Percentiles rank a stretch among this genome's conserved stretches.
Evolutionary conservation across 768 basidiomycete species (phyloP).

Genomic region (Mycena polygramma): DNA sequence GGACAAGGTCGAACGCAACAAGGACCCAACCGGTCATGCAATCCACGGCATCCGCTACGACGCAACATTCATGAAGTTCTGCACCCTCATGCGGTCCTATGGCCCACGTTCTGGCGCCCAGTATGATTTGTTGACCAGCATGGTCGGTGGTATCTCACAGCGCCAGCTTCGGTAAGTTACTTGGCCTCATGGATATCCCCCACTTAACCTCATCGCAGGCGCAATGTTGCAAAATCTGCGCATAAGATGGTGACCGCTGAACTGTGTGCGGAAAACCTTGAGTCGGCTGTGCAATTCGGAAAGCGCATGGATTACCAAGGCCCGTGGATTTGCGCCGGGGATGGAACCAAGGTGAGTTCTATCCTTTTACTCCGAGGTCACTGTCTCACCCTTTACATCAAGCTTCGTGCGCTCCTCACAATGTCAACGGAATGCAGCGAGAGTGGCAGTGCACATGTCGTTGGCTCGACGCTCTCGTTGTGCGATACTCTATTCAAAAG

Average conservation of each 20-base stretch:
- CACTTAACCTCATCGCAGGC: not conserved
- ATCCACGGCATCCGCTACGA: too few relatives aligned
- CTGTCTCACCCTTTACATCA: too few relatives aligned
- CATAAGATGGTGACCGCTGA: not conserved
- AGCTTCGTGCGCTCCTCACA: slow-evolving; percentile 1
- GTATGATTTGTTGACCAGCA: too few relatives aligned
- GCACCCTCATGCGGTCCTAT: too few relatives aligned
- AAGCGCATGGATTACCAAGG: slow-evolving; percentile 1
- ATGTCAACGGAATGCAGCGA: not conserved
- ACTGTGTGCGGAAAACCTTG: slow-evolving; percentile 1
- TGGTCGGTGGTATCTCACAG: too few relatives aligned
- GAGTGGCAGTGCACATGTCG: not conserved
- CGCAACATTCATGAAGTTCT: too few relatives aligned
- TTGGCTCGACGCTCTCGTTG: slow-evolving; percentile 3
- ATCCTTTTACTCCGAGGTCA: not conserved
- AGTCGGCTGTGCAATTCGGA: not conserved
- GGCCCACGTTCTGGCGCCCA: too few relatives aligned
- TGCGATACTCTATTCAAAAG: not conserved
- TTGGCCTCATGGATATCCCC: too few relatives aligned
- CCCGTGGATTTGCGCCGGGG: slow-evolving; percentile 9
- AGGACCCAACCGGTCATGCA: too few relatives aligned
- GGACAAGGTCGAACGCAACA: too few relatives aligned
- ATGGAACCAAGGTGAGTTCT: slow-evolving; percentile 6
- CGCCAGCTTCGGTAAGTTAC: too few relatives aligned
- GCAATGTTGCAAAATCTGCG: not conserved